A percentile compares a stretch with the other conserved stretches of the same genome.
These are phyloP conservation scores for Phialocephala subalpina DNA, from an alignment of 2,329 filamentous ascomycete species.

Conservation along the genomic window DNA sequence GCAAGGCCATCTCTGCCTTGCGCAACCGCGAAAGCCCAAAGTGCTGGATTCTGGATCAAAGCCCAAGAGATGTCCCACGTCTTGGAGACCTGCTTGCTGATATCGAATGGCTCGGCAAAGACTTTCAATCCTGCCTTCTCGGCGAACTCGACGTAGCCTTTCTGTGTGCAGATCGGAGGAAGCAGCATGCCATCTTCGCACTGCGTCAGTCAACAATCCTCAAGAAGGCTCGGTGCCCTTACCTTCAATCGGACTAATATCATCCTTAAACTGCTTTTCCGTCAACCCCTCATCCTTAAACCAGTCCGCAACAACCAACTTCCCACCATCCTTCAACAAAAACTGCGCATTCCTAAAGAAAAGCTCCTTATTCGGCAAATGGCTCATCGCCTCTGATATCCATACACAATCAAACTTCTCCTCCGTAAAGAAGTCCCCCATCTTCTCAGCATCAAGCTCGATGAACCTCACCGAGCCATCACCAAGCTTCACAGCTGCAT, in stretches of 20 bases:
- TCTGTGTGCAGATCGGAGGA: constrained; percentile 61
- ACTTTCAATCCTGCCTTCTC: constrained; percentile 56
- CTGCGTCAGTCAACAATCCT: neutral
- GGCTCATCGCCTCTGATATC: constrained; percentile 68
- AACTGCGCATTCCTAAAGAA: constrained; percentile 62
- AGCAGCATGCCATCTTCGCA: constrained; percentile 64
- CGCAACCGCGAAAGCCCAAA: constrained; percentile 68
- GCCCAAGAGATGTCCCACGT: constrained; percentile 72
- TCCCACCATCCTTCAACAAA: constrained; percentile 57
- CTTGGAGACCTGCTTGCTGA: constrained; percentile 64
- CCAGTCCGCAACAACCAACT: constrained; percentile 67
- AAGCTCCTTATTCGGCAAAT: constrained; percentile 64
- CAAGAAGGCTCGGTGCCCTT: neutral
- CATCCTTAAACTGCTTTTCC: constrained; percentile 53
- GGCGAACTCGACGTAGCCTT: constrained; percentile 61
- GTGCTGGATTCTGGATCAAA: constrained; percentile 64
- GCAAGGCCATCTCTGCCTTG: constrained; percentile 67
- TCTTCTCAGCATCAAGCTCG: constrained; percentile 68
- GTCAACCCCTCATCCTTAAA: constrained; percentile 61
- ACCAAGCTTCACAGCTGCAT: constrained; percentile 46
- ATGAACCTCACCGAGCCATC: constrained; percentile 60
- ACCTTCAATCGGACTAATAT: constrained; percentile 68
- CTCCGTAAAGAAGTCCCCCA: constrained; percentile 58
- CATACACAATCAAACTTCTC: constrained; percentile 62
- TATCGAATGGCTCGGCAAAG: constrained; percentile 59